Evolutionary conservation across 2,329 filamentous ascomycete genomes (phyloP).

Genomic region (Penicillium sp.): DNA sequence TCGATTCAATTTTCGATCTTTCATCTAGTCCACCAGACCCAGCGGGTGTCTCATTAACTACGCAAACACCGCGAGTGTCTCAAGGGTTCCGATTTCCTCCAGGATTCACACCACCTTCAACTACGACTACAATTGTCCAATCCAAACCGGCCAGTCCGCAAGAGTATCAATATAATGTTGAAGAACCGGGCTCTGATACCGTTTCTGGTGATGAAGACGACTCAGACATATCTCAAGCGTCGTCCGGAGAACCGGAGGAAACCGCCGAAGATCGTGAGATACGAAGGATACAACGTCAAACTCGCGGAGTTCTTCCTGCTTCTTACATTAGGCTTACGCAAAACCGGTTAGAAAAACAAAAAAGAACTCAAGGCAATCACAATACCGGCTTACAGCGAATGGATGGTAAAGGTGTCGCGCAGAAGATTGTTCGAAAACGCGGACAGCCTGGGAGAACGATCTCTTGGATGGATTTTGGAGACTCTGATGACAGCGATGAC

Average conservation of each 20-base stretch:
- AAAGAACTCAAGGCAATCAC: constrained; percentile 20
- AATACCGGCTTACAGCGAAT: constrained; percentile 19
- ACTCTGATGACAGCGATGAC: constrained; percentile 20
- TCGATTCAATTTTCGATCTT: constrained; percentile 26
- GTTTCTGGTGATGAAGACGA: constrained; percentile 19
- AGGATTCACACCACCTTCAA: constrained; percentile 31
- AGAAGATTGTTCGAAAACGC: constrained; percentile 30
- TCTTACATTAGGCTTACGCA: constrained; percentile 47
- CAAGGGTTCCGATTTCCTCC: constrained; percentile 39
- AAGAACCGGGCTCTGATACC: constrained; percentile 14
- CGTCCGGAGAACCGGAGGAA: constrained; percentile 20
- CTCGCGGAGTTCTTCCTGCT: constrained; percentile 51
- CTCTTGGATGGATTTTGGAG: constrained; percentile 30
- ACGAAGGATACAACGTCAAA: constrained; percentile 39
- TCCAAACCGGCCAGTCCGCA: constrained; percentile 19
- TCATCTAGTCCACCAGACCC: constrained; percentile 44
- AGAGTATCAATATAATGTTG: constrained; percentile 11
- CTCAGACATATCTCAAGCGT: constrained; percentile 20
- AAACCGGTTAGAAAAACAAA: constrained; percentile 29
- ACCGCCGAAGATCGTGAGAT: constrained; percentile 29
- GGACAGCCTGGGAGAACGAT: constrained; percentile 14
- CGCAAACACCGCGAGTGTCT: constrained; percentile 16
- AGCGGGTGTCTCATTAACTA: constrained; percentile 30
- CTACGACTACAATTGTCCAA: constrained; percentile 27
- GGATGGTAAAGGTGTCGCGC: constrained; percentile 36